phyloP scores from a whole-genome alignment of 805 yeast species.

The Monosporozyma siamensis region DNA sequence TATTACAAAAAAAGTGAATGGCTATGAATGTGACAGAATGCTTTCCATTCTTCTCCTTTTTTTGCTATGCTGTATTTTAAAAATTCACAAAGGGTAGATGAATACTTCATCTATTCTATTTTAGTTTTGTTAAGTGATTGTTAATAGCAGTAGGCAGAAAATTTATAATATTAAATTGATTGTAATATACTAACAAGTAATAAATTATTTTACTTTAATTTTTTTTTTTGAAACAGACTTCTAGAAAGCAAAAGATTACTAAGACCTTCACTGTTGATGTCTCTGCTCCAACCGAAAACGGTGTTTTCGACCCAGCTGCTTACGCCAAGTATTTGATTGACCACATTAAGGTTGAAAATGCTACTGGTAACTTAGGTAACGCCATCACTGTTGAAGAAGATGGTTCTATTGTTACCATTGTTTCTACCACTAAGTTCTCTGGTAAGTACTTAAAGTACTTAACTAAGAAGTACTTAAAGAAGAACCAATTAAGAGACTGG shows the following conservation, averaged over 20 bases:
- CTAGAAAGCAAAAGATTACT: constrained; percentile 72
- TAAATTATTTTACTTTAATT: constrained; percentile 8
- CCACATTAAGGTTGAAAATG: constrained; percentile 98
- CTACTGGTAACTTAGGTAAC: constrained; percentile 94
- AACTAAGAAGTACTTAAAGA: constrained; percentile 99
- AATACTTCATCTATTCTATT: not conserved
- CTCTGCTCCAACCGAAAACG: constrained; percentile 94
- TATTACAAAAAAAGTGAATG: constrained; percentile 1
- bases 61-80: constrained; percentile 26
- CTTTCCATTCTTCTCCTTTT: not conserved
- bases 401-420: constrained; percentile 80
- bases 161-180: constrained; percentile 6
- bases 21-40: not conserved
- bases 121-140: constrained; percentile 30
- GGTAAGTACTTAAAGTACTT: constrained; percentile 99
- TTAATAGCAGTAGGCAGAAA: constrained; percentile 34
- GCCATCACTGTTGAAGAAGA: constrained; percentile 86
- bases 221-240: constrained; percentile 43
- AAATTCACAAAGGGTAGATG: constrained; percentile 16
- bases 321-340: constrained; percentile 97
- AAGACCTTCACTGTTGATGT: constrained; percentile 92
- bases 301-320: constrained; percentile 94
- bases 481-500: constrained; percentile 99
- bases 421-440: constrained; percentile 89
- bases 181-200: constrained; percentile 15